Evolutionary conservation across 176 grass and related monocot genomes (phyloP), one percentile per base, ranked within the genome.

Genomic region (Calamus simplicifolius): DNA sequence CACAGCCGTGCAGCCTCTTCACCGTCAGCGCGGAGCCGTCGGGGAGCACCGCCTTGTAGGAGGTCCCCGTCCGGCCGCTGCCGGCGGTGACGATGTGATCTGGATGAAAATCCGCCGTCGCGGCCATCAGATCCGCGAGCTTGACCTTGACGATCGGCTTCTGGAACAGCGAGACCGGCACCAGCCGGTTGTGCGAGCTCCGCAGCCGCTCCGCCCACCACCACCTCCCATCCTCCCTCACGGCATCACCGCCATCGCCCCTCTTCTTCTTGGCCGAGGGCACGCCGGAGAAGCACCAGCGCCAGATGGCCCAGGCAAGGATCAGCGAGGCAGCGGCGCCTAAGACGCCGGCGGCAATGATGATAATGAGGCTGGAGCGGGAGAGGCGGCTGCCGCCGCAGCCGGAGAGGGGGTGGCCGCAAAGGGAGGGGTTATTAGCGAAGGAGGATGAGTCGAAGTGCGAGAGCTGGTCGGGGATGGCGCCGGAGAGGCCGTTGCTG

Each of bases 111-210:
- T 85, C 84, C 18, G 76, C 68, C 3, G 93, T 97, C 28, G 87
- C 93, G 1, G 84, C 72, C 84, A 97, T 73, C 18, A 97, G 85
- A 83, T 97, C 93, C 13, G 93, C 84, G 0, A 97, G 78, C 78
- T 91, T 97, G 58, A 97, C 87, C 75, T 97, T 97, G 29, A 88
- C 87, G 75, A 97, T 97, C n/a, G 93, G 93, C 54, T 97, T 85
- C 82, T 97, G 93, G 75, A 97, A 97, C 28, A 97, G 66, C 12
- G 93, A 97, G 0, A 97, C 93, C 0, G 87, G 93, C 13, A 56
- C 66, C 7, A 97, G 74, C 0, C 87, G 69, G 64, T 97, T 82
- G 78, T 97, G 93, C 21, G 93, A 67, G 0, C 77, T 65, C 18
- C 75, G 80, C 63, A 97, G 81, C 17, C 87, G 77, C 81, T 91